Percentiles rank a stretch among this genome's conserved stretches.
Conservation (phyloP, 768 basidiomycete species). For the Pisolithus microcarpus region DNA sequence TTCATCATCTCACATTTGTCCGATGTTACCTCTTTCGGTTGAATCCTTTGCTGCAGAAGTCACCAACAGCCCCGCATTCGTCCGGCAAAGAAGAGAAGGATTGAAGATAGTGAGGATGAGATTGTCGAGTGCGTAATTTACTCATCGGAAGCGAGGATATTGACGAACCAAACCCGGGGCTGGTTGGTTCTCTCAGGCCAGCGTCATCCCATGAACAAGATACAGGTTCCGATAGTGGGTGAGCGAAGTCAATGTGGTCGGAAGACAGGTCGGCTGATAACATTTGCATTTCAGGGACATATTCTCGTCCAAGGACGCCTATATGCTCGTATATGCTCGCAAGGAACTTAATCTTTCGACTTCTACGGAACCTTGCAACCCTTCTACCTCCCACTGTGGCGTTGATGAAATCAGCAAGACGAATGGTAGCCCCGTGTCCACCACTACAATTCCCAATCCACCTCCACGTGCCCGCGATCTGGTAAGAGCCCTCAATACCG, state of each 20-base stretch:
- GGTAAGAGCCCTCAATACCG: slow-evolving; percentile 48
- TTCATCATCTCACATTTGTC: neutral
- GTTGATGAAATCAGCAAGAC: slow-evolving; percentile 1
- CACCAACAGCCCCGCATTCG: slow-evolving; percentile 31
- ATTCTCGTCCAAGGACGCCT: slow-evolving; percentile 74
- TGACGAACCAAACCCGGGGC: neutral
- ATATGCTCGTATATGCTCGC: slow-evolving; percentile 88
- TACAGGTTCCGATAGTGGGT: slow-evolving; percentile 49
- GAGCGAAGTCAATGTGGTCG: slow-evolving; percentile 84
- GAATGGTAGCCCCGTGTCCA: too few species aligned
- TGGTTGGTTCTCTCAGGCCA: slow-evolving; percentile 13
- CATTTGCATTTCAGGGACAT: slow-evolving; percentile 34
- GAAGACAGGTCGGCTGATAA: slow-evolving; percentile 8
- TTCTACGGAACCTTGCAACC: slow-evolving; percentile 11
- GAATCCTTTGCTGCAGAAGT: slow-evolving; percentile 10
- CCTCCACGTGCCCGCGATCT: slow-evolving; percentile 49
- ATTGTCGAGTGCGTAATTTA: slow-evolving; percentile 21
- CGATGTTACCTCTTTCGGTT: neutral
- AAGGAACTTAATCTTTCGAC: slow-evolving; percentile 15
- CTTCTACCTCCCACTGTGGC: slow-evolving; percentile 10
- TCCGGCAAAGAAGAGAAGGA: slow-evolving; percentile 41
- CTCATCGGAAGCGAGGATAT: slow-evolving; percentile 6
- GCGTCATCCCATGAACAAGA: slow-evolving; percentile 11
- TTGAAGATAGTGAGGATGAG: slow-evolving; percentile 58
- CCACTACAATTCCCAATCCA: slow-evolving; percentile 31